A percentile compares a stretch with the other conserved stretches of the same genome.
phyloP scores from a whole-genome alignment of 1,139 yeast genomes.

The Lodderomyces margitis region DNA sequence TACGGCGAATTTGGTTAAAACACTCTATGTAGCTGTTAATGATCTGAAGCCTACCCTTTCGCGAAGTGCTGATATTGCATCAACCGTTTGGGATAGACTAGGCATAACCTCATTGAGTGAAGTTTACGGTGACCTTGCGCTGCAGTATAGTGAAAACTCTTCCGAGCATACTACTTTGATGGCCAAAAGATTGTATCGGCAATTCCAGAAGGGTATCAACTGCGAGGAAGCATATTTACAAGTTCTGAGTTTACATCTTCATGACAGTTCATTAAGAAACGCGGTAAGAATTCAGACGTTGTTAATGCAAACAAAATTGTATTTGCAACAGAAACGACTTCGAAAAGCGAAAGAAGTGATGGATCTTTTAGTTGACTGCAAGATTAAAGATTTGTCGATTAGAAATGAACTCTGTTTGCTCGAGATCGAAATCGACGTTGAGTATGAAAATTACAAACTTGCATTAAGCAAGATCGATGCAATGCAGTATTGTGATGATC shows the following conservation, averaged over 20 bases:
- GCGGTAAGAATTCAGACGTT: constrained; percentile 37
- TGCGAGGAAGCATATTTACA: constrained; percentile 29
- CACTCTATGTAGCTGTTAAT: constrained; percentile 52
- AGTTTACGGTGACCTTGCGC: constrained; percentile 45
- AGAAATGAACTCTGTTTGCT: constrained; percentile 27
- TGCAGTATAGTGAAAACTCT: constrained; percentile 34
- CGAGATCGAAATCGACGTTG: constrained; percentile 29
- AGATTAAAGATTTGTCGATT: constrained; percentile 32
- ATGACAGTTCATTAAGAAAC: constrained; percentile 30
- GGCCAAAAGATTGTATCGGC: constrained; percentile 36
- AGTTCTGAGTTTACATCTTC: constrained; percentile 24
- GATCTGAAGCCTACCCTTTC: constrained; percentile 37
- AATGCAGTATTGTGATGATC: constrained; percentile 24
- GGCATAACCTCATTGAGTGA: constrained; percentile 48
- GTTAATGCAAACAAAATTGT: constrained; percentile 34
- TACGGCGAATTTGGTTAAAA: constrained; percentile 53
- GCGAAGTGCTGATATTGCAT: constrained; percentile 44
- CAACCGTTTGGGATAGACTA: constrained; percentile 51
- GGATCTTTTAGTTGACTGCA: constrained; percentile 21
- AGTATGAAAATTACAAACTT: constrained; percentile 27
- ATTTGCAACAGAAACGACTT: constrained; percentile 37
- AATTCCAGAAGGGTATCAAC: constrained; percentile 38
- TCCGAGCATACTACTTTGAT: constrained; percentile 38
- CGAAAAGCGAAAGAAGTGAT: constrained; percentile 26
- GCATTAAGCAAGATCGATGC: constrained; percentile 37